phyloP scores from a whole-genome alignment of 192 early-diverging fungal species.

The Backusella sp. region DNA sequence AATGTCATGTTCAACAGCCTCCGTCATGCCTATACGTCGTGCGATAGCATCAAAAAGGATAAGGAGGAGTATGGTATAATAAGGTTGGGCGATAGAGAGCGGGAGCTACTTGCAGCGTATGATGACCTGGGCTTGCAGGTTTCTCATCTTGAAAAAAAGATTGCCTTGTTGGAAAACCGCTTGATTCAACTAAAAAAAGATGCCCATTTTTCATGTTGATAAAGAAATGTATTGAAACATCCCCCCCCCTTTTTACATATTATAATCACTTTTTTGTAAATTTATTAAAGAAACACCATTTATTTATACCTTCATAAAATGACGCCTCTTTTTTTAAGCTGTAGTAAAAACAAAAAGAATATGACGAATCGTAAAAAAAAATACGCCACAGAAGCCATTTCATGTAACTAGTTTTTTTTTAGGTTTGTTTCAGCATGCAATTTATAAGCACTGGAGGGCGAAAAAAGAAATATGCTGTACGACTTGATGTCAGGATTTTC shows the following conservation, averaged over 20 bases:
- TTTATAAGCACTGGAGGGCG: too few species aligned
- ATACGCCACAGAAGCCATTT: too few species aligned
- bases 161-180: background rate
- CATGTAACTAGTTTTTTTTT: too few species aligned
- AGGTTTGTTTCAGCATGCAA: too few species aligned
- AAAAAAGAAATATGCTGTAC: too few species aligned
- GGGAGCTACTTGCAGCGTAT: background rate
- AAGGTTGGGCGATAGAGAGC: background rate
- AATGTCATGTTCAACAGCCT: constrained; percentile 17
- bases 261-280: background rate
- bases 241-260: background rate
- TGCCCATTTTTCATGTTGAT: background rate
- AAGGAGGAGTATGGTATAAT: background rate
- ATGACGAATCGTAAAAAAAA: too few species aligned
- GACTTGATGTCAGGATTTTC: too few species aligned
- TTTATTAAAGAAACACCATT: too few species aligned
- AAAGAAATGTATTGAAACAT: background rate
- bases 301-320: too few species aligned
- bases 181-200: background rate
- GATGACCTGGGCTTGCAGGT: background rate
- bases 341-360: too few species aligned
- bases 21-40: background rate
- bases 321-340: too few species aligned
- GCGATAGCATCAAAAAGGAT: background rate
- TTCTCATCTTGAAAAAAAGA: background rate